phyloP scores from a whole-genome alignment of 305 asterid genomes.

The Lippia alba region DNA sequence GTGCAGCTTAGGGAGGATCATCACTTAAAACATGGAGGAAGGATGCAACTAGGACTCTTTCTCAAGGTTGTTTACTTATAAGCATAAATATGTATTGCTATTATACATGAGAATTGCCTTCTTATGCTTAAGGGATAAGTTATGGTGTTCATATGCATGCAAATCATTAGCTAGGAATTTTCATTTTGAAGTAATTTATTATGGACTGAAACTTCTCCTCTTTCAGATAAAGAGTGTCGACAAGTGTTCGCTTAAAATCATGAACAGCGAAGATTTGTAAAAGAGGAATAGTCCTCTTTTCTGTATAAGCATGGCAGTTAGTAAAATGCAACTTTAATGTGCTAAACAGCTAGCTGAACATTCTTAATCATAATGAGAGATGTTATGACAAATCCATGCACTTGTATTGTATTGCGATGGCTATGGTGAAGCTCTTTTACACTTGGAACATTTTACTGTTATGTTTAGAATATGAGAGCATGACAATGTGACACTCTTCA shows the following conservation, averaged over 20 bases:
- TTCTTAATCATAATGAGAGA: slow-evolving; percentile 24
- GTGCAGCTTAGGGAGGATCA: slow-evolving; percentile 95
- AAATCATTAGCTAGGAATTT: slow-evolving; percentile 18
- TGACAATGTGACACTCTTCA: slow-evolving; percentile 1
- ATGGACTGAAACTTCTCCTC: slow-evolving; percentile 19
- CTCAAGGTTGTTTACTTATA: slow-evolving; percentile 69
- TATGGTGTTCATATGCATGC: slow-evolving; percentile 25
- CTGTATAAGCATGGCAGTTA: slow-evolving; percentile 17
- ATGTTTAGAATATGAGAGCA: slow-evolving; percentile 22
- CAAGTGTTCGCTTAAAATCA: slow-evolving; percentile 22
- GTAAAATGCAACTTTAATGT: slow-evolving; percentile 12
- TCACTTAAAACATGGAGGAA: slow-evolving; percentile 98
- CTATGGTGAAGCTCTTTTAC: slow-evolving; percentile 21
- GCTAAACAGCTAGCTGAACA: slow-evolving; percentile 23
- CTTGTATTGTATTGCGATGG: slow-evolving; percentile 24
- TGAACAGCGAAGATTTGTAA: slow-evolving; percentile 20
- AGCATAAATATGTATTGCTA: background rate
- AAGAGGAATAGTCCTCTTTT: slow-evolving; percentile 6
- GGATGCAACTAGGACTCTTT: slow-evolving; percentile 92
- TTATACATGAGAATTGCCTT: slow-evolving; percentile 2
- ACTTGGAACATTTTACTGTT: slow-evolving; percentile 16
- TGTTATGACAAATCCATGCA: background rate
- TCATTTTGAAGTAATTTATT: slow-evolving; percentile 21
- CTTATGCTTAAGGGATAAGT: slow-evolving; percentile 9
- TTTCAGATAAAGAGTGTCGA: background rate